These are phyloP conservation scores for Rhamnella rubrinervis DNA, from an alignment of 331 rosid species.

Conservation along the genomic window DNA sequence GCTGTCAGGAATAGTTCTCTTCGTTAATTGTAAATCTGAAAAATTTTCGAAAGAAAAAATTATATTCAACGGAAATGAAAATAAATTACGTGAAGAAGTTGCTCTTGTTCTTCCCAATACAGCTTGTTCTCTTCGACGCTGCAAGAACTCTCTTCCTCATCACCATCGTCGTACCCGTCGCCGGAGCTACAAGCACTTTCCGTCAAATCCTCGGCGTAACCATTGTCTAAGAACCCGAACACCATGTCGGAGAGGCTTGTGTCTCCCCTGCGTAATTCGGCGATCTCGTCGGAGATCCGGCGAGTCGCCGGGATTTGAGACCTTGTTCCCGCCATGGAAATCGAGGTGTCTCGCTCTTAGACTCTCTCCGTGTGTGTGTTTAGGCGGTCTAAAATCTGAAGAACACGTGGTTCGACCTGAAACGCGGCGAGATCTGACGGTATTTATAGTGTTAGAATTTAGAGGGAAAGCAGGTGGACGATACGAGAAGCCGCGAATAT, in stretches of 20 bases:
- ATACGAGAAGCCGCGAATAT: constrained; percentile 16
- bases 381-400: neutral
- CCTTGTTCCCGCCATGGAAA: constrained; percentile 6
- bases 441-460: constrained; percentile 7
- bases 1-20: too few species aligned
- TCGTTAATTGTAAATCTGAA: neutral
- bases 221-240: constrained; percentile 53
- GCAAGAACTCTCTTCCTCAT: constrained; percentile 18
- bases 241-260: constrained; percentile 47
- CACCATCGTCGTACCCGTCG: constrained; percentile 11
- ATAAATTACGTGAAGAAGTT: constrained; percentile 49
- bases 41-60: neutral
- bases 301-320: constrained; percentile 6
- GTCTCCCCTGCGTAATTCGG: constrained; percentile 4
- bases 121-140: constrained; percentile 33
- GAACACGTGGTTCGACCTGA: neutral
- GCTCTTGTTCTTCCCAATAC: constrained; percentile 68
- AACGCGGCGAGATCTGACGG: neutral
- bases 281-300: constrained; percentile 31
- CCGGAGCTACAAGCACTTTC: constrained; percentile 41
- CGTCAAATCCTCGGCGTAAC: constrained; percentile 12
- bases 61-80: neutral
- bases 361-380: neutral
- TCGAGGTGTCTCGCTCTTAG: neutral
- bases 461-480: neutral